A percentile compares a stretch with the other conserved stretches of the same genome.
phyloP scores from a whole-genome alignment of 306 rosid genomes.

The Prosopis cineraria region DNA sequence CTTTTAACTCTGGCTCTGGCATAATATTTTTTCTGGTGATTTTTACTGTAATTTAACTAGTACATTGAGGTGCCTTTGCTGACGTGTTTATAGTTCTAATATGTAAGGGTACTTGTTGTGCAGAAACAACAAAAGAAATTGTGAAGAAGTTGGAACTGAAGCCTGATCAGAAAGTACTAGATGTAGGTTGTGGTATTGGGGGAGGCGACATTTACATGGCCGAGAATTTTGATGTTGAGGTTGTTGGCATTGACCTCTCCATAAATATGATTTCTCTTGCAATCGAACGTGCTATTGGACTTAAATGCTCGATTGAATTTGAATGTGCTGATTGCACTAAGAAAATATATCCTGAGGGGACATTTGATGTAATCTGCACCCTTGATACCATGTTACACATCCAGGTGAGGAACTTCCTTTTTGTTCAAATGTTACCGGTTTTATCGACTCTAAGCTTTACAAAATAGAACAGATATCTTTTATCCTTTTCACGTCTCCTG shows the following conservation, averaged over 20 bases:
- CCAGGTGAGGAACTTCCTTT: conserved; percentile 53
- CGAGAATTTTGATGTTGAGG: conserved; percentile 74
- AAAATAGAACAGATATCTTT: conserved; percentile 5
- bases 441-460: conserved; percentile 14
- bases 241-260: conserved; percentile 90
- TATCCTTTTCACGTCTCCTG: not conserved
- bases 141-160: conserved; percentile 76
- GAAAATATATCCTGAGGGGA: conserved; percentile 64
- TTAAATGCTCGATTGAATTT: conserved; percentile 73
- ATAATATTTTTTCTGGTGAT: not conserved
- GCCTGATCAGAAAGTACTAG: conserved; percentile 84
- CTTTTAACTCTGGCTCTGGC: not conserved
- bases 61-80: not conserved
- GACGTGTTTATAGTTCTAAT: conserved; percentile 20
- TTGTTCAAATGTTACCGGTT: not conserved
- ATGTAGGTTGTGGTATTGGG: conserved; percentile 97
- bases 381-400: conserved; percentile 88
- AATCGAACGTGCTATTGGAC: conserved; percentile 84
- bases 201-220: conserved; percentile 99
- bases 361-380: conserved; percentile 84
- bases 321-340: conserved; percentile 91
- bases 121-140: conserved; percentile 89
- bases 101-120: conserved; percentile 20
- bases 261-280: conserved; percentile 92
- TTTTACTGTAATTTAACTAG: not conserved